phyloP scores from a whole-genome alignment of 2,329 filamentous ascomycete species.

The Plectosphaerella plurivora region DNA sequence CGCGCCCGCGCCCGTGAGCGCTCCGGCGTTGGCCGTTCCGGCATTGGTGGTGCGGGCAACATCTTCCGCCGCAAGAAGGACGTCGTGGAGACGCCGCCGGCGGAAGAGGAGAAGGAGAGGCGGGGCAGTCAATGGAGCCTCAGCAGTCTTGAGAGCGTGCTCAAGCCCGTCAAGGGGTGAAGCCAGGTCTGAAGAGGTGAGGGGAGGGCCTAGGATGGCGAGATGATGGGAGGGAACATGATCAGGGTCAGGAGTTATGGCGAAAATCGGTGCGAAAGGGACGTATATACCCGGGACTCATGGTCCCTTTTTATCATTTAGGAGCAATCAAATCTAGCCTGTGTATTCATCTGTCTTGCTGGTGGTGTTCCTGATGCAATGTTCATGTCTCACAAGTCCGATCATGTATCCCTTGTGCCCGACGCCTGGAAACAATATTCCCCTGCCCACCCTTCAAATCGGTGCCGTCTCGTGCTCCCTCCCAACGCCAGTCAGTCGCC shows the following conservation, averaged over 20 bases:
- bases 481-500: neutral
- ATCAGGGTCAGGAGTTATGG: too few species aligned
- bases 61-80: constrained; percentile 52
- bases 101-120: neutral
- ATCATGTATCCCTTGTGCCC: too few species aligned
- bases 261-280: too few species aligned
- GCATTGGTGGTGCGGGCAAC: constrained; percentile 46
- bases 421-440: neutral
- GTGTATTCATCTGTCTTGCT: too few species aligned
- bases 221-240: too few species aligned
- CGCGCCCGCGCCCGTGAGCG: constrained; percentile 11
- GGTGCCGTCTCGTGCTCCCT: neutral
- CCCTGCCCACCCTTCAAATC: neutral
- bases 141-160: constrained; percentile 26
- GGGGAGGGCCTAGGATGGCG: too few species aligned
- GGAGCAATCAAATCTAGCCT: too few species aligned
- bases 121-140: constrained; percentile 23
- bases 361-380: too few species aligned
- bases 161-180: neutral
- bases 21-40: constrained; percentile 9
- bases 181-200: neutral
- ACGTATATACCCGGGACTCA: too few species aligned
- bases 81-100: neutral
- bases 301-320: too few species aligned
- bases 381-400: too few species aligned